A percentile compares a stretch with the other conserved stretches of the same genome.
phyloP scores from a whole-genome alignment of 1,284 basidiomycete genomes.

The Volvariella surrecta region DNA sequence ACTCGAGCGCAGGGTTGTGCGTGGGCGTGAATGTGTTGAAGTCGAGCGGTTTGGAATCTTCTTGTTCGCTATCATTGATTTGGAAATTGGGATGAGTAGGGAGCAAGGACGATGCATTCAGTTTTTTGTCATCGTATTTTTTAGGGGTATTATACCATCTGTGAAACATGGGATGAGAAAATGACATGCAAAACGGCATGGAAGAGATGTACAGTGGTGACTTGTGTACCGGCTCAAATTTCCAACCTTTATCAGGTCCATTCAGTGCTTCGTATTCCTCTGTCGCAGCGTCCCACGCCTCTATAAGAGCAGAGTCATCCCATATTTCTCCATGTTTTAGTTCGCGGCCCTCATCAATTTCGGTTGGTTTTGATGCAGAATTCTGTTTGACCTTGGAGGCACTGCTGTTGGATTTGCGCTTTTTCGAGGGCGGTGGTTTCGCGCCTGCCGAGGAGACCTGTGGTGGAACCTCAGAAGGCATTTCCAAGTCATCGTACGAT shows the following conservation, averaged over 20 bases:
- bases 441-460: conserved; percentile 9
- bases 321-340: conserved; percentile 69
- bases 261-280: conserved; percentile 73
- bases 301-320: conserved; percentile 74
- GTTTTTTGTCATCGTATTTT: conserved; percentile 17
- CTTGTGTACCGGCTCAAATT: conserved; percentile 54
- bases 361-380: conserved; percentile 8
- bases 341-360: conserved; percentile 42
- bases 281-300: conserved; percentile 73
- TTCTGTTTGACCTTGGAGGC: conserved; percentile 2
- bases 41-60: conserved; percentile 53
- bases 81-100: no score
- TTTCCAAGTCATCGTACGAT: conserved; percentile 48
- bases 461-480: conserved; percentile 23
- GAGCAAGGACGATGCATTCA: conserved; percentile 2
- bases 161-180: conserved; percentile 4
- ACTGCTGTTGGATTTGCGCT: conserved; percentile 27
- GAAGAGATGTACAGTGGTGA: conserved; percentile 52
- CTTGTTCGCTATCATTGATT: no score
- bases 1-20: conserved; percentile 51
- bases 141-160: conserved; percentile 77
- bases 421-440: conserved; percentile 33
- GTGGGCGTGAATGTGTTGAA: conserved; percentile 62
- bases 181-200: conserved; percentile 4
- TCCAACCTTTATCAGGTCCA: conserved; percentile 64